These are phyloP conservation scores for Fraxinus baroniana DNA, from an alignment of 305 asterid genomes.

Conservation along the genomic window DNA sequence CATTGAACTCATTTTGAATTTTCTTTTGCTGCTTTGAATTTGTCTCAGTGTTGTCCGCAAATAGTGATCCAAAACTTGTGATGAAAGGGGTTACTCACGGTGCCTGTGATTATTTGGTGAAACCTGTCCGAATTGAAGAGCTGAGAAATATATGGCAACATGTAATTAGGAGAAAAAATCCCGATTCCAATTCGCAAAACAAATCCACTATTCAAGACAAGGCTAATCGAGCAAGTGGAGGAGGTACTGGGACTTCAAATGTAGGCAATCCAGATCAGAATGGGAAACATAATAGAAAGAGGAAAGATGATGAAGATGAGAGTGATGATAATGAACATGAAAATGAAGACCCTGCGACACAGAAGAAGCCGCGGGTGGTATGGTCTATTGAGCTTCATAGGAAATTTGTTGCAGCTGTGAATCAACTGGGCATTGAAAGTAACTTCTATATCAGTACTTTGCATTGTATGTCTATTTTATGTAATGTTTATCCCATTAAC, in stretches of 20 bases:
- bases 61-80: constrained; percentile 56
- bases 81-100: constrained; percentile 76
- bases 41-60: constrained; percentile 70
- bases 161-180: constrained; percentile 57
- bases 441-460: not conserved
- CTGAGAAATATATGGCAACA: constrained; percentile 87
- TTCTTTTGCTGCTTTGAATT: not conserved
- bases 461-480: not conserved
- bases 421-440: constrained; percentile 67
- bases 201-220: constrained; percentile 33
- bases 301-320: constrained; percentile 62
- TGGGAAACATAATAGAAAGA: constrained; percentile 51
- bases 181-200: constrained; percentile 37
- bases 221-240: constrained; percentile 36
- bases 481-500: not conserved
- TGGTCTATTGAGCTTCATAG: constrained; percentile 75
- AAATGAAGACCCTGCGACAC: constrained; percentile 48
- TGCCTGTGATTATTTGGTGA: constrained; percentile 83
- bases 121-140: constrained; percentile 77
- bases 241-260: constrained; percentile 38
- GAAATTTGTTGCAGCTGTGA: constrained; percentile 68
- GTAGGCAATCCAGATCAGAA: constrained; percentile 40
- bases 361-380: constrained; percentile 68
- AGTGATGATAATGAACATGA: constrained; percentile 50
- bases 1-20: not conserved